Evolutionary conservation across 306 rosid species (phyloP).

Genomic region (Heteromeles arbutifolia): DNA sequence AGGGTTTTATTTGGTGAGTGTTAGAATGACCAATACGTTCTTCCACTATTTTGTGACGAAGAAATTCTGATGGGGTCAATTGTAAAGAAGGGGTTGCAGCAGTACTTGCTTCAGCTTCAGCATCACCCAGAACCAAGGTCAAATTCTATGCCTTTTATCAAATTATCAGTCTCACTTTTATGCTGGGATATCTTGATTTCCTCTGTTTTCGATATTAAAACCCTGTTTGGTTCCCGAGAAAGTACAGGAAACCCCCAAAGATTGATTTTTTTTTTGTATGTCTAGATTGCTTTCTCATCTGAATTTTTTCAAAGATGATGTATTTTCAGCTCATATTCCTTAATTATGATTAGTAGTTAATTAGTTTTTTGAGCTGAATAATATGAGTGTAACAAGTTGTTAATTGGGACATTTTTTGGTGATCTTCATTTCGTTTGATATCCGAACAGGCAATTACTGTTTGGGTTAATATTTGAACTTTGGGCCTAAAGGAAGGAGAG

Average conservation of each 20-base stretch:
- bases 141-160: background rate
- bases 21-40: too few relatives aligned
- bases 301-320: too few relatives aligned
- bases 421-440: too few relatives aligned
- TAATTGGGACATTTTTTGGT: too few relatives aligned
- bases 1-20: too few relatives aligned
- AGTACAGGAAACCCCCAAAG: background rate
- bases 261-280: background rate
- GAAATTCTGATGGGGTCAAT: slow-evolving; percentile 36
- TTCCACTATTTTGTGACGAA: background rate
- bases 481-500: too few relatives aligned
- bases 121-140: slow-evolving; percentile 80
- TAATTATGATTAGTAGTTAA: too few relatives aligned
- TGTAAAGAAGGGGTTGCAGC: slow-evolving; percentile 59
- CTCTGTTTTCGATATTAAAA: background rate
- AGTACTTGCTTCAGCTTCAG: slow-evolving; percentile 63
- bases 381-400: too few relatives aligned
- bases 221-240: background rate
- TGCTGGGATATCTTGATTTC: background rate
- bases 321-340: too few relatives aligned
- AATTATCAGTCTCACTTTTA: background rate
- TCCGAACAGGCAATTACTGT: too few relatives aligned
- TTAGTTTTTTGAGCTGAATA: too few relatives aligned
- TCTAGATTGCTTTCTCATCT: background rate
- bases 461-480: too few relatives aligned